Percentiles rank a stretch among this genome's conserved stretches.
Conservation (phyloP, 148 eudicot species). For the Bassia scoparia region DNA sequence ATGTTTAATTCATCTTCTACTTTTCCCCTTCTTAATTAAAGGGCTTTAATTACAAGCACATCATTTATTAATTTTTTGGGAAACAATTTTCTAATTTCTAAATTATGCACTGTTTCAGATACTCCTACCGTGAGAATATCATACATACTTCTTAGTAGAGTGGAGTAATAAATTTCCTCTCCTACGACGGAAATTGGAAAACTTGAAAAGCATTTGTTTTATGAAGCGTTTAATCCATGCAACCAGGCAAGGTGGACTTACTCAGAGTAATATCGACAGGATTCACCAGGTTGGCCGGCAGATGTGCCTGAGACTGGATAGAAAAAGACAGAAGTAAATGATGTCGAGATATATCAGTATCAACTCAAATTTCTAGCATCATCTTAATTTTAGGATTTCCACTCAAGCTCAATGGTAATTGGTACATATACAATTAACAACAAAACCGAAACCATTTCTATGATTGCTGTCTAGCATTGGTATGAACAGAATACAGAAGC, state of each 20-base stretch:
- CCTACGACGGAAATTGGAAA: no score
- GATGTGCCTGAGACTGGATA: background rate
- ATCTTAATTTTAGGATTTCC: background rate
- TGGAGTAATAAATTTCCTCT: no score
- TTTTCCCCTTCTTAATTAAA: background rate
- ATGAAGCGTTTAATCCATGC: no score
- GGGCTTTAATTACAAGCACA: background rate
- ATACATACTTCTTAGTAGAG: no score
- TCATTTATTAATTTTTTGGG: no score
- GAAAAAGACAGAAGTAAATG: background rate
- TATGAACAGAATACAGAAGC: conserved; percentile 8
- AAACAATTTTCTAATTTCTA: no score
- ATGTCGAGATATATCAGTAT: background rate
- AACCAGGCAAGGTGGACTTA: no score
- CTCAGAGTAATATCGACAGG: no score
- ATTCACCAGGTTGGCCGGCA: no score
- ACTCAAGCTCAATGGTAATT: background rate
- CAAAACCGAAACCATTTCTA: conserved; percentile 2
- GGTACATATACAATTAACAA: conserved; percentile 13
- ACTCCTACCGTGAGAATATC: no score
- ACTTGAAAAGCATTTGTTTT: no score
- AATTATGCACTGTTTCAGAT: no score
- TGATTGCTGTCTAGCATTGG: background rate
- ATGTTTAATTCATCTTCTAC: background rate
- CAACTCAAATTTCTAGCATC: background rate